A percentile compares a stretch with the other conserved stretches of the same genome.
These are phyloP conservation scores for Acacia pycnantha DNA, from an alignment of 331 rosid genomes.

Conservation along the genomic window DNA sequence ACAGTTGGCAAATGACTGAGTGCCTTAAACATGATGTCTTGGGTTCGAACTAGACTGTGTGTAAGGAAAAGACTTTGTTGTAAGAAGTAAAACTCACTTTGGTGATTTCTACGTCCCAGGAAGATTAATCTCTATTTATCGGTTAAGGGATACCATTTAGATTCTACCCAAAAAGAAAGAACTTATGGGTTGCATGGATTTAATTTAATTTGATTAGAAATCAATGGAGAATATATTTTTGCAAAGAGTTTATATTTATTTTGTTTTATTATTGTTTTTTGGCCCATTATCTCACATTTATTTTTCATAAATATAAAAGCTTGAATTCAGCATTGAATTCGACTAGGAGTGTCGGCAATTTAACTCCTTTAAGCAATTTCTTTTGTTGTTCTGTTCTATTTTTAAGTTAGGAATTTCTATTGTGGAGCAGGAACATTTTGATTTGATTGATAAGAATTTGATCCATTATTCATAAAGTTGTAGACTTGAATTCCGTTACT, in stretches of 20 bases:
- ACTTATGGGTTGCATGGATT: too few relatives aligned
- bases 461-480: not conserved
- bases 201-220: not conserved
- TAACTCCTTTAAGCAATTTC: not conserved
- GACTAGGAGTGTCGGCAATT: not conserved
- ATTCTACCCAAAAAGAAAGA: too few relatives aligned
- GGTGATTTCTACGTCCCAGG: accelerated
- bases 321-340: not conserved
- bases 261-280: too few relatives aligned
- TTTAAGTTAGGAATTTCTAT: not conserved
- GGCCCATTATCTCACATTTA: not conserved
- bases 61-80: too few relatives aligned
- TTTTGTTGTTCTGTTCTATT: not conserved
- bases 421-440: not conserved
- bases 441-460: not conserved
- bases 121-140: too few relatives aligned
- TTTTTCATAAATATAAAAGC: not conserved
- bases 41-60: too few relatives aligned
- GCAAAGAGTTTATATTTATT: not conserved
- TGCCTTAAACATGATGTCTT: too few relatives aligned
- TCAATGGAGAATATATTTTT: not conserved
- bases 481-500: too few relatives aligned
- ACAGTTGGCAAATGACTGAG: too few relatives aligned
- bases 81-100: too few relatives aligned
- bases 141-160: accelerated